Base-by-base conservation (phyloP, 2,329 filamentous ascomycete genomes). In the Pseudogymnoascus sp. region DNA sequence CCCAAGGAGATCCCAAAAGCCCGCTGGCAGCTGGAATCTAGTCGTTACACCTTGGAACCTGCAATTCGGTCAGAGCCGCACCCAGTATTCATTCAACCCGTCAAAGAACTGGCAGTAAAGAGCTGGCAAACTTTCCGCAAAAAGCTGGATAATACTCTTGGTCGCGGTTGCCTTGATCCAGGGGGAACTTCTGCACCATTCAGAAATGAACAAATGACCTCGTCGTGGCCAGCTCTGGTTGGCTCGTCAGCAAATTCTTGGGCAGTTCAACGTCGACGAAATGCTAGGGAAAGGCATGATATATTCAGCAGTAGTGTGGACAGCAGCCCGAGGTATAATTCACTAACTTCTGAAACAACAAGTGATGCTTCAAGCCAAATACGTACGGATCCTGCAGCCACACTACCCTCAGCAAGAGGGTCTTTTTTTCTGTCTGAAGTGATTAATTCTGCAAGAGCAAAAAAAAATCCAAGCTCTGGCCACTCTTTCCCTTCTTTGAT, bases 51-150 rank as follows among this genome's bases (percentile, higher is more conserved):
- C 6, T 38, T 70, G 12, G 64, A 69, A 9, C 62, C 68, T 20
- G 61, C 66, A 7, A 63, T 70, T 25, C 64, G 64, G 6, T 70
- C 68, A 1, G 69, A 70, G 22, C 66, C 66, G 11, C 68, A 70
- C 59, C 67, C 65, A 16, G 65, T 70, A 3, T 71, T 68, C 34
- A 62, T 71, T 3, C 69, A 71, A 37, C 69, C 69, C 3, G 69
- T 70, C 2, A 67, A 64, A 35, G 68, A 71, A 37, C 60, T 70
- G 6, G 68, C 69, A 2, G 68, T 70, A 3, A 69, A 67, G 54
- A 63, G 65, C 58, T 72, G 68, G 69, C 63, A 60, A 12, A 65
- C 64, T 6, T 62, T 70, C 25, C 58, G 67, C 50, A 62, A 67
- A 11, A 64, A 65, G 18, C 62, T 71, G 57, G 64, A 67, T n/a